Percentiles rank a stretch among this genome's conserved stretches.
These are phyloP conservation scores for Collybiopsis luxurians DNA, from an alignment of 768 basidiomycete genomes.

Conservation along the genomic window DNA sequence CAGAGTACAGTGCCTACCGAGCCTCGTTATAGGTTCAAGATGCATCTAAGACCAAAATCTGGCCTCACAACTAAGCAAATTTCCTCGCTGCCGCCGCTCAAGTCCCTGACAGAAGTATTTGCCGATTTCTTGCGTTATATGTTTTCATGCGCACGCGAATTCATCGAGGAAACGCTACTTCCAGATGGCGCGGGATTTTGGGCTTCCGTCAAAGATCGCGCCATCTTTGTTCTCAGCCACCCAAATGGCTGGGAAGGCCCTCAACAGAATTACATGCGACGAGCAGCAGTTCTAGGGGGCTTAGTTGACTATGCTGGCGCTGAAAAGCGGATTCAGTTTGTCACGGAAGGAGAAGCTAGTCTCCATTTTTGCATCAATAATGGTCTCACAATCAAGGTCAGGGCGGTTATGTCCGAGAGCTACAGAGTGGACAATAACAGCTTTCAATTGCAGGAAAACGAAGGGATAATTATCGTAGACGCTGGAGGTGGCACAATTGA, in stretches of 20 bases:
- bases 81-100: constrained; percentile 41
- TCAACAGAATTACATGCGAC: constrained; percentile 56
- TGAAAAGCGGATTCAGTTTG: constrained; percentile 45
- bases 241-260: constrained; percentile 66
- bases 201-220: constrained; percentile 37
- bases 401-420: too few species aligned
- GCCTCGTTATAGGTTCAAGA: constrained; percentile 36
- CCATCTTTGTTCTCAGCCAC: constrained; percentile 55
- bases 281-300: constrained; percentile 49
- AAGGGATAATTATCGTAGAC: constrained; percentile 42
- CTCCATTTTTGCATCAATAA: constrained; percentile 54
- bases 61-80: constrained; percentile 18
- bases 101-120: constrained; percentile 40
- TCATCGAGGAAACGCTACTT: constrained; percentile 45
- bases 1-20: too few species aligned
- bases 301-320: constrained; percentile 41
- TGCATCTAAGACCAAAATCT: constrained; percentile 31
- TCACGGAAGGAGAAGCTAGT: constrained; percentile 67
- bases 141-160: constrained; percentile 38
- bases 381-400: constrained; percentile 35
- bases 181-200: constrained; percentile 43
- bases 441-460: constrained; percentile 14
- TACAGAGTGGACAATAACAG: too few species aligned
- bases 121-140: constrained; percentile 51
- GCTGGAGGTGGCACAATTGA: constrained; percentile 47